Conservation (phyloP, 257 asterid species). For the Solanum virginianum region DNA sequence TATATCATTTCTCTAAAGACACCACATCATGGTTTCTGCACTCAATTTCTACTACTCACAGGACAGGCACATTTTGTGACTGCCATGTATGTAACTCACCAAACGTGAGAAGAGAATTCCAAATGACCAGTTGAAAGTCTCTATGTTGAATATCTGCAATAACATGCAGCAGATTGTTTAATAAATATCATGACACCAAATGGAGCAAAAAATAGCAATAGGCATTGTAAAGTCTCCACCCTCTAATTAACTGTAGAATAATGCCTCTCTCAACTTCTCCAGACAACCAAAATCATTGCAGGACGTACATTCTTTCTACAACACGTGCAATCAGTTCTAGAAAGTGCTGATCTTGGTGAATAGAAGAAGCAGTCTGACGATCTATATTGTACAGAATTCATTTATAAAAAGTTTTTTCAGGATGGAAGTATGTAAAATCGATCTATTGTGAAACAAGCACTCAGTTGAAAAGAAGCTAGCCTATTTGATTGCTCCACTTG, state of each 20-base stretch:
- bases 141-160: slow-evolving; percentile 75
- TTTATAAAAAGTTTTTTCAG: background rate
- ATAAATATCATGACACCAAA: background rate
- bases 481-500: background rate
- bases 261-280: background rate
- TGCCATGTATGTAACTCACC: slow-evolving; percentile 34
- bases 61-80: background rate
- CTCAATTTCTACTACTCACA: background rate
- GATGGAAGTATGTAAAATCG: background rate
- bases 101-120: slow-evolving; percentile 94
- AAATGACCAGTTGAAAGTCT: slow-evolving; percentile 80
- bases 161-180: slow-evolving; percentile 3
- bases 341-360: background rate
- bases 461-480: background rate
- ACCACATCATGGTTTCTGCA: background rate
- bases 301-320: background rate
- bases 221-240: background rate
- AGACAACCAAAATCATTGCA: background rate
- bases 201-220: background rate
- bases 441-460: background rate
- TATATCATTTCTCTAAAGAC: background rate
- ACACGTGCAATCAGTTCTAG: background rate
- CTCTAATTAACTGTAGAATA: background rate
- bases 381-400: background rate
- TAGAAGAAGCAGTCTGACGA: background rate